Conservation (phyloP, 2,329 filamentous ascomycete genomes). For the Colletotrichum falcatum region DNA sequence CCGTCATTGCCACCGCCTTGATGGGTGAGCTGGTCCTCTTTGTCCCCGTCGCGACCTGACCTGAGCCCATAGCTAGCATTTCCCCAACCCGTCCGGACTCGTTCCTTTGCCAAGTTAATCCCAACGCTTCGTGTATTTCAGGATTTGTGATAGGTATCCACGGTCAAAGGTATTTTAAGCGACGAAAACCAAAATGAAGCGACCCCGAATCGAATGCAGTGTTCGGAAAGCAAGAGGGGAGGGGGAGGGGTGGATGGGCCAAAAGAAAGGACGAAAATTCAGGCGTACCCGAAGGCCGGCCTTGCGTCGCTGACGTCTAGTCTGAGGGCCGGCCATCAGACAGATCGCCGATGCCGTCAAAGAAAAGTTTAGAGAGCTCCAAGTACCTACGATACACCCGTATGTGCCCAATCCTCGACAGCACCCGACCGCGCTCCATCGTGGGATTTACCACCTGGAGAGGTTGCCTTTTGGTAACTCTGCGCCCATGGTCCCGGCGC, state of each 20-base stretch:
- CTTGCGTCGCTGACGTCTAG: neutral
- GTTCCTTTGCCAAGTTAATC: slow-evolving; percentile 7
- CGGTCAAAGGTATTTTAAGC: slow-evolving; percentile 23
- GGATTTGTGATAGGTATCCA: neutral
- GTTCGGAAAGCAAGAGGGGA: neutral
- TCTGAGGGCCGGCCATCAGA: slow-evolving; percentile 26
- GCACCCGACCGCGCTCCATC: neutral
- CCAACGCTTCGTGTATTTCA: neutral
- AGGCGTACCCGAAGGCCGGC: neutral
- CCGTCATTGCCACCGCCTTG: neutral
- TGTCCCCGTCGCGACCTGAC: neutral
- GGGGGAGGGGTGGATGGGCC: neutral
- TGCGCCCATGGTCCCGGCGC: too few species aligned
- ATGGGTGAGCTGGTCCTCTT: neutral
- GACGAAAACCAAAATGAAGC: neutral
- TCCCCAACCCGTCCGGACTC: slow-evolving; percentile 5
- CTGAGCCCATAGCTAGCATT: neutral
- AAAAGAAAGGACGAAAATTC: slow-evolving; percentile 18
- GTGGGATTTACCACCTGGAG: neutral
- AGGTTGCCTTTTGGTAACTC: neutral
- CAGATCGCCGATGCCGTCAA: slow-evolving; percentile 29
- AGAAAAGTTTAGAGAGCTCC: slow-evolving; percentile 17
- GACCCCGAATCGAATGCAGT: neutral
- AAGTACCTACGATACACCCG: too few species aligned
- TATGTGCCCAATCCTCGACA: neutral